These are phyloP conservation scores for Cercophora scortea DNA, from an alignment of 495 filamentous ascomycete species.

Conservation along the genomic window DNA sequence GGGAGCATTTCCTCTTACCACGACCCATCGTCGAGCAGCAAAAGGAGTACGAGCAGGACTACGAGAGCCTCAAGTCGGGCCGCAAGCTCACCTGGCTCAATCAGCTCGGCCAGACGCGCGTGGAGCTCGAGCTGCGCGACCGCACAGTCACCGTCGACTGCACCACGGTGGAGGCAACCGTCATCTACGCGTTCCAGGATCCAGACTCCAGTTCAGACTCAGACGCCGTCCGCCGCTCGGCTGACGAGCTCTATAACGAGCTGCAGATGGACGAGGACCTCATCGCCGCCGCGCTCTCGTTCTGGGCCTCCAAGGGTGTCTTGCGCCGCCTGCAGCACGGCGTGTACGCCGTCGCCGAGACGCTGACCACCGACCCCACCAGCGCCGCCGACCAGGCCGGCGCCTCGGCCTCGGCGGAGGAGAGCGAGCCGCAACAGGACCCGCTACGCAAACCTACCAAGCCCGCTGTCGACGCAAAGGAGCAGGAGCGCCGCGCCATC, in stretches of 20 bases:
- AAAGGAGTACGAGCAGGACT: slow-evolving; percentile 64
- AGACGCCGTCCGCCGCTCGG: slow-evolving; percentile 40
- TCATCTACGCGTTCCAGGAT: slow-evolving; percentile 76
- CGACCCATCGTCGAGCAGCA: slow-evolving; percentile 53
- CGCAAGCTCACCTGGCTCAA: slow-evolving; percentile 86
- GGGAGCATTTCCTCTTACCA: slow-evolving; percentile 69
- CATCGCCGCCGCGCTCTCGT: slow-evolving; percentile 67
- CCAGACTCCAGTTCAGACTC: slow-evolving; percentile 2
- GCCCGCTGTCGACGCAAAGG: slow-evolving; percentile 34
- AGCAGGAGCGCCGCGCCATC: slow-evolving; percentile 69
- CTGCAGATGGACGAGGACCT: slow-evolving; percentile 73
- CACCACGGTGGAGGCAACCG: slow-evolving; percentile 79
- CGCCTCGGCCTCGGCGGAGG: slow-evolving; percentile 6
- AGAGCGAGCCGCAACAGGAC: background rate
- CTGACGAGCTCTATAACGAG: slow-evolving; percentile 51
- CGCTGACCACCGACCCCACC: slow-evolving; percentile 22
- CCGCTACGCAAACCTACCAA: slow-evolving; percentile 34
- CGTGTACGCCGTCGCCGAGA: slow-evolving; percentile 36
- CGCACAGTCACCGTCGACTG: slow-evolving; percentile 65
- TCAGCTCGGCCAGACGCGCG: slow-evolving; percentile 68
- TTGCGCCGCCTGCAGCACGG: slow-evolving; percentile 47
- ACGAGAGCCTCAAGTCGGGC: slow-evolving; percentile 67
- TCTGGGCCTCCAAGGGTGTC: slow-evolving; percentile 78
- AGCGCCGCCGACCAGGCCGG: slow-evolving; percentile 29
- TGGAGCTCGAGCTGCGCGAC: slow-evolving; percentile 79